These are phyloP conservation scores for Pezicula radicicola DNA, from an alignment of 2,329 filamentous ascomycete genomes.

Conservation along the genomic window DNA sequence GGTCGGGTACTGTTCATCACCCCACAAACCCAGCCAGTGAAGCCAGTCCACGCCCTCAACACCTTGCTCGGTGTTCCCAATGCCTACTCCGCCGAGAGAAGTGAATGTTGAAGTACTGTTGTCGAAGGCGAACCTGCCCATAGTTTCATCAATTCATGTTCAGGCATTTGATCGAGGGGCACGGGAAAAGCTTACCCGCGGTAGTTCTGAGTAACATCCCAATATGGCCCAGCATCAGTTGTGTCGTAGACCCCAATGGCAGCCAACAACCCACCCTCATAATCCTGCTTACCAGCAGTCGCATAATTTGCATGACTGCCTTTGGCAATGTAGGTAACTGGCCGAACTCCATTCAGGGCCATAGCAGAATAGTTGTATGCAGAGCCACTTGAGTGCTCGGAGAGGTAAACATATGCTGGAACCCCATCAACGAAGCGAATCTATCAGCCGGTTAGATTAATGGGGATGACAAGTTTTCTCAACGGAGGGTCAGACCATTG, in stretches of 20 bases:
- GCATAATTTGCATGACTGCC: constrained; percentile 24
- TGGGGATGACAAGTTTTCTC: background rate
- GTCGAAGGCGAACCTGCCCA: constrained; percentile 14
- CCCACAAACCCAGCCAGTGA: constrained; percentile 18
- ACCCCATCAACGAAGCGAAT: constrained; percentile 20
- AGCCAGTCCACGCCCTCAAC: constrained; percentile 15
- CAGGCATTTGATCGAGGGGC: background rate
- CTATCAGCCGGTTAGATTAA: constrained; percentile 1
- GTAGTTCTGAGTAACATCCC: constrained; percentile 22
- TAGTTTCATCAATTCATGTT: background rate
- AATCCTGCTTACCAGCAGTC: constrained; percentile 17
- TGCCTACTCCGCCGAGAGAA: constrained; percentile 5
- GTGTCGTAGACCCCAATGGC: constrained; percentile 15
- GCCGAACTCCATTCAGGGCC: constrained; percentile 9
- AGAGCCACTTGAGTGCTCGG: constrained; percentile 19
- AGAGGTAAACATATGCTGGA: constrained; percentile 19
- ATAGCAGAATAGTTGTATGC: constrained; percentile 21
- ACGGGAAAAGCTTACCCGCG: constrained; percentile 10
- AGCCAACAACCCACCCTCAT: constrained; percentile 16
- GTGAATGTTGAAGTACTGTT: constrained; percentile 6
- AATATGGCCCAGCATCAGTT: constrained; percentile 18
- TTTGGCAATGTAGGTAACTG: constrained; percentile 15
- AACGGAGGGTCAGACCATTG: constrained; percentile 5
- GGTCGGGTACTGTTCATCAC: constrained; percentile 18
- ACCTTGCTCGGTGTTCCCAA: constrained; percentile 8